A percentile compares a stretch with the other conserved stretches of the same genome.
Evolutionary conservation across 1,284 basidiomycete species (phyloP).

Genomic region (Cerioporus squamosus): DNA sequence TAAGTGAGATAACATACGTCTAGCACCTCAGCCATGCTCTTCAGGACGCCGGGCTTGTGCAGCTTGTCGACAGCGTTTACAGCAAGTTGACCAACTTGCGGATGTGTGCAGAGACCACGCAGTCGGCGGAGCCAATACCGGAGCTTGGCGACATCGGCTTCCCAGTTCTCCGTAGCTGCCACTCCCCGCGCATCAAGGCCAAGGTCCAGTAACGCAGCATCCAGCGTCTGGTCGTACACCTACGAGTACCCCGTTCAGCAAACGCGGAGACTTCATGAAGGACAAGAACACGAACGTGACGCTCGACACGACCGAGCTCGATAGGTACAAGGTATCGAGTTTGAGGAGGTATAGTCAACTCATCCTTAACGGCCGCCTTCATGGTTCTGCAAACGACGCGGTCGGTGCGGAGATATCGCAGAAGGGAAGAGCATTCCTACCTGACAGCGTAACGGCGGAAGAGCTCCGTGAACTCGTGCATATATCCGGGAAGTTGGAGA

Average conservation of each 20-base stretch:
- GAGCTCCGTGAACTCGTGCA: constrained; percentile 67
- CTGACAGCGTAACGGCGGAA: constrained; percentile 74
- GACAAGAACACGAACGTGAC: constrained; percentile 53
- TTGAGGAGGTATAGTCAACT: constrained; percentile 86
- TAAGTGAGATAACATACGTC: constrained; percentile 45
- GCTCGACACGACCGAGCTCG: constrained; percentile 76
- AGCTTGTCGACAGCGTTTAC: constrained; percentile 51
- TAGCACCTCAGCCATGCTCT: constrained; percentile 75
- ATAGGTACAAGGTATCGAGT: constrained; percentile 77
- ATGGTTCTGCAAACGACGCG: constrained; percentile 59
- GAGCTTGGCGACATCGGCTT: constrained; percentile 61
- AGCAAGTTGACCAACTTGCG: constrained; percentile 76
- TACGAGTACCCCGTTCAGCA: constrained; percentile 29
- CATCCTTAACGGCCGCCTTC: constrained; percentile 72
- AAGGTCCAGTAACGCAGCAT: constrained; percentile 66
- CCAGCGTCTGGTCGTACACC: constrained; percentile 81
- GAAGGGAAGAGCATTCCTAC: constrained; percentile 37
- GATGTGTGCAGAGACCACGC: constrained; percentile 87
- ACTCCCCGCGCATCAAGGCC: constrained; percentile 75
- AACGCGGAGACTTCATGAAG: no score
- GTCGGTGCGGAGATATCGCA: background rate
- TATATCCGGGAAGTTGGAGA: constrained; percentile 64
- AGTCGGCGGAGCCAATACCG: constrained; percentile 70
- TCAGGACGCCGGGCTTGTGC: constrained; percentile 58
- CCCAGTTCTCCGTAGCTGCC: constrained; percentile 63